Evolutionary conservation across 1,139 yeast species (phyloP), one percentile per base, ranked within the genome.

Genomic region (Saccharomyces pastorianus): DNA sequence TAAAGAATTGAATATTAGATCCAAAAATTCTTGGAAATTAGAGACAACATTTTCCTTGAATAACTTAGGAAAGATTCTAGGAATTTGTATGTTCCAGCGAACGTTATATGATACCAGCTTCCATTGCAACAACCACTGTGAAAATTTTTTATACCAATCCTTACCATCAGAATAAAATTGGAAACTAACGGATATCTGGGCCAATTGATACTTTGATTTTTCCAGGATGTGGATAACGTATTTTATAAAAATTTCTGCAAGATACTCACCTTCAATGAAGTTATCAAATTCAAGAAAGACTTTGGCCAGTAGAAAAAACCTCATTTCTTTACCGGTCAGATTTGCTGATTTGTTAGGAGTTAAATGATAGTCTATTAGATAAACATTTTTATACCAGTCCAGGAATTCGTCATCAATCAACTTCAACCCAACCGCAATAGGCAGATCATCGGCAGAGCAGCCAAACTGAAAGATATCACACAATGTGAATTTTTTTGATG

Each of bases 101-200:
- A 67, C 57, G 49, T 66, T 67, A 51, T 66, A 64, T 1, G 70
- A 67, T 1, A 65, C 59, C 23, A 67, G 52, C 49, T 64, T 64
- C 66, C 69, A 65, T 53, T 55, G 63, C 13, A 58, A 54, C 7
- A 67, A 50, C 70, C 70, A 67, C 14, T 55, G 53, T 2, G 68
- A 51, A 51, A 67, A 67, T 49, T 55, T 64, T 0, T 29, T 28
- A 69, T 70, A 67, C 69, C 69, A 67, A 13, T 55, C 56, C n/a
- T 53, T 55, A 6, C 50, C 56, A 6, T 52, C 50, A 1, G 51
- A 49, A 50, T 58, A 58, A 55, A 65, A 67, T 51, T 64, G 65
- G 48, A 62, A 67, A 53, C 65, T 70, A n/a, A 67, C 64, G 4
- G 70, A 64, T 8, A 66, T 57, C 51, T 67, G 69, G 3, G 61